These are phyloP conservation scores for Curvularia eragrostidis DNA, from an alignment of 2,329 filamentous ascomycete genomes.

Conservation along the genomic window DNA sequence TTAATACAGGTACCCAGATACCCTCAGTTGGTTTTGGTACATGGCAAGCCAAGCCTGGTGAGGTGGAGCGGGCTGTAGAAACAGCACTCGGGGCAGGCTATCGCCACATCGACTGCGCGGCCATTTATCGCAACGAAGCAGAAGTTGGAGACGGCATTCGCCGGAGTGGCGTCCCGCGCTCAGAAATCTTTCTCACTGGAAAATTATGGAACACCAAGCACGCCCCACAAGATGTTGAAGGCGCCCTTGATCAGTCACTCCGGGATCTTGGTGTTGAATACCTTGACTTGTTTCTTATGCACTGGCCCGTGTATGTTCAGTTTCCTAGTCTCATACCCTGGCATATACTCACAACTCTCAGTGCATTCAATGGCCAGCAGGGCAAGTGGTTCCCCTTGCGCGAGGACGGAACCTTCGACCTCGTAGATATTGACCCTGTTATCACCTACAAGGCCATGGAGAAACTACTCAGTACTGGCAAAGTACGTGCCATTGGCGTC, in stretches of 20 bases:
- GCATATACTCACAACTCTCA: not conserved
- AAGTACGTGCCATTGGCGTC: constrained; percentile 79
- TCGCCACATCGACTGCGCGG: constrained; percentile 75
- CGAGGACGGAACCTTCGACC: constrained; percentile 69
- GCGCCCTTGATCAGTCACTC: constrained; percentile 65
- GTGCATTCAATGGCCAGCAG: constrained; percentile 35
- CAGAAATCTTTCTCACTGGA: constrained; percentile 74
- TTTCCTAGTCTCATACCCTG: no score
- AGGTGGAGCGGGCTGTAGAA: constrained; percentile 66
- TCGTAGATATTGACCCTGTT: constrained; percentile 77
- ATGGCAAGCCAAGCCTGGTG: constrained; percentile 74
- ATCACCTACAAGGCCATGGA: constrained; percentile 77
- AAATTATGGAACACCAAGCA: constrained; percentile 83
- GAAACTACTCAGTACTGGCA: constrained; percentile 69
- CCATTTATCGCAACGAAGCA: constrained; percentile 77
- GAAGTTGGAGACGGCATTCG: constrained; percentile 76
- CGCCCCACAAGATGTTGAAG: constrained; percentile 64
- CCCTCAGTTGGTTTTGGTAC: constrained; percentile 77
- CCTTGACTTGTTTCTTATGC: constrained; percentile 71
- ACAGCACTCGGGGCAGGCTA: constrained; percentile 71
- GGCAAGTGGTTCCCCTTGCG: constrained; percentile 42
- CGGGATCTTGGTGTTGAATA: constrained; percentile 68
- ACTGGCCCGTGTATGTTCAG: constrained; percentile 59
- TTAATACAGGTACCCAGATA: constrained; percentile 75
- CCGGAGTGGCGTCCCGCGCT: constrained; percentile 65